Evolutionary conservation across 441 rosid species (phyloP).

Genomic region (Oxalis stricta): DNA sequence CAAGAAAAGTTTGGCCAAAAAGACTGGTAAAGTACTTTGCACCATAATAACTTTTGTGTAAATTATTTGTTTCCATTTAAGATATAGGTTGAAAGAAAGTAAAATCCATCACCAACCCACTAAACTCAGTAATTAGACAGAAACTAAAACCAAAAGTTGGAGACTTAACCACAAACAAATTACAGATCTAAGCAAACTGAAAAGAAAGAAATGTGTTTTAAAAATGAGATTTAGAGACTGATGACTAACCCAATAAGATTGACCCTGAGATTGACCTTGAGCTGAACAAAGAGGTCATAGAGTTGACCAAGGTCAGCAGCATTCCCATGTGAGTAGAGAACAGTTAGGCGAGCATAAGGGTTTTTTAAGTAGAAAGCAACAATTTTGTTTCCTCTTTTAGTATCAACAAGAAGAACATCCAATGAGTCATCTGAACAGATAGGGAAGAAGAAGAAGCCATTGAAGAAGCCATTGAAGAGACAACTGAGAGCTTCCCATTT

Average conservation of each 20-base stretch:
- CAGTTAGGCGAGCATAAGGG: conserved; percentile 79
- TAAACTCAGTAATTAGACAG: not conserved
- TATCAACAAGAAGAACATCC: conserved; percentile 62
- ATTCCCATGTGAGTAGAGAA: conserved; percentile 95
- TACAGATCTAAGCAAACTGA: conserved; percentile 27
- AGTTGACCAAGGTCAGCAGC: conserved; percentile 99
- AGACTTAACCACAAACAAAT: conserved; percentile 1
- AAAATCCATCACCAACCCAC: not conserved
- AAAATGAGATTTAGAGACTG: not conserved
- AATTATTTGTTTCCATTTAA: conserved; percentile 2
- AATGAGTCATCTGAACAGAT: conserved; percentile 51
- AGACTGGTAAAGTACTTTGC: conserved; percentile 7
- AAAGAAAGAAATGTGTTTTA: not conserved
- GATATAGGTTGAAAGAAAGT: not conserved
- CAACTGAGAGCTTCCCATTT: conserved; percentile 57
- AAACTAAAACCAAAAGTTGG: not conserved
- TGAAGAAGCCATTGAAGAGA: conserved; percentile 42
- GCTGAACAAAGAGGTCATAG: conserved; percentile 92
- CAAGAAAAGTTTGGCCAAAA: conserved; percentile 3
- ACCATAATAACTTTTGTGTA: conserved; percentile 12
- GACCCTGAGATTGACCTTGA: conserved; percentile 87
- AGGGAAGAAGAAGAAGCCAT: conserved; percentile 54
- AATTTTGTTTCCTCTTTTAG: conserved; percentile 74
- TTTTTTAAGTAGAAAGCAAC: conserved; percentile 73
- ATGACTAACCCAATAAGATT: conserved; percentile 77